A percentile compares a stretch with the other conserved stretches of the same genome.
Evolutionary conservation across 129 eudicot species (phyloP).

Genomic region (Tagetes erecta): DNA sequence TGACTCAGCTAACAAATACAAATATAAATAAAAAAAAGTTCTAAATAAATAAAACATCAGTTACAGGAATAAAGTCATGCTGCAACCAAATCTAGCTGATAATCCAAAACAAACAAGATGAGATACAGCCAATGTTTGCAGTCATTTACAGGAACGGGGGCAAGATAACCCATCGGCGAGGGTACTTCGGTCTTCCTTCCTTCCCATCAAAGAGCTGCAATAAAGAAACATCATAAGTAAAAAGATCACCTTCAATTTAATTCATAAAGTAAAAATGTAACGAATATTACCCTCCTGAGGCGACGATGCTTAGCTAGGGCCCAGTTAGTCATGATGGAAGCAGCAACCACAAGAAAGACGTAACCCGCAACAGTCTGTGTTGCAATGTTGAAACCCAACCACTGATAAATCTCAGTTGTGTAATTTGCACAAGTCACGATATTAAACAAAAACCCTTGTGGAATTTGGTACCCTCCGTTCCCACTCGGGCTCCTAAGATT

Average conservation of each 20-base stretch:
- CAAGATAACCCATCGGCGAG: slow-evolving; percentile 92
- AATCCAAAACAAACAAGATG: slow-evolving; percentile 6
- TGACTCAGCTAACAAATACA: slow-evolving; percentile 22
- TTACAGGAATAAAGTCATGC: slow-evolving; percentile 26
- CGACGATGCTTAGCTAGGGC: slow-evolving; percentile 97
- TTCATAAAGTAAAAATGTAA: not conserved
- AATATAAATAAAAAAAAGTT: slow-evolving; percentile 11
- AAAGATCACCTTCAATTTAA: not conserved
- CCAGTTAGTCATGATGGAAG: slow-evolving; percentile 94
- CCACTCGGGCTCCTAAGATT: slow-evolving; percentile 68
- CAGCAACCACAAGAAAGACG: slow-evolving; percentile 79
- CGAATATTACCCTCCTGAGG: slow-evolving; percentile 70
- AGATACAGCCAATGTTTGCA: slow-evolving; percentile 5
- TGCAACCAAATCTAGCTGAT: slow-evolving; percentile 16
- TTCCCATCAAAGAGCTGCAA: slow-evolving; percentile 94
- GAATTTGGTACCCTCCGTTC: slow-evolving; percentile 84
- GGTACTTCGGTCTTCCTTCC: slow-evolving; percentile 94
- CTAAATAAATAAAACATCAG: slow-evolving; percentile 13
- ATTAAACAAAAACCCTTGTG: slow-evolving; percentile 85
- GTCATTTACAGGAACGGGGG: slow-evolving; percentile 80
- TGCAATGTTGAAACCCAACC: slow-evolving; percentile 93
- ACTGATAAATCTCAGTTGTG: slow-evolving; percentile 96
- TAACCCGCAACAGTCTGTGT: slow-evolving; percentile 95
- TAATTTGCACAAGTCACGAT: slow-evolving; percentile 97
- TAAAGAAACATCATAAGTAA: not conserved